Percentiles rank a stretch among this genome's conserved stretches.
These are phyloP conservation scores for Leptographium galeiforme DNA, from an alignment of 2,329 filamentous ascomycete species.

Conservation along the genomic window DNA sequence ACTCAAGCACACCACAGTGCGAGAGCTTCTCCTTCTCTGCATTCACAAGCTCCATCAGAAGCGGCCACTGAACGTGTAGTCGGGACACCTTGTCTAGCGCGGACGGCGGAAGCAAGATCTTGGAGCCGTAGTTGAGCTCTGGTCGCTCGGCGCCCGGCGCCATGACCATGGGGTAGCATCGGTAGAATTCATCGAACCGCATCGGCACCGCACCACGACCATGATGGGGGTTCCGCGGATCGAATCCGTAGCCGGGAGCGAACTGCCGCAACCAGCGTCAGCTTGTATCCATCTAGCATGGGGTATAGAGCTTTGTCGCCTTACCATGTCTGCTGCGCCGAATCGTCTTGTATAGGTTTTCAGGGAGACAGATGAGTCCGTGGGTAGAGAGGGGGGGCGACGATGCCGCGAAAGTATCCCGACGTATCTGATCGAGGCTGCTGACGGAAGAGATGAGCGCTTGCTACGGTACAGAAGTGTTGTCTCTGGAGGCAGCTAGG, in stretches of 20 bases:
- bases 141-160: slow-evolving; percentile 78
- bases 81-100: slow-evolving; percentile 93
- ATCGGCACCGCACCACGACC: slow-evolving; percentile 41
- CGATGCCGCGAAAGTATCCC: too few species aligned
- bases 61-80: slow-evolving; percentile 91
- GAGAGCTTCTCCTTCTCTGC: slow-evolving; percentile 67
- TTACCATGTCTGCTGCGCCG: not conserved
- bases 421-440: not conserved
- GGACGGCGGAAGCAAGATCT: slow-evolving; percentile 93
- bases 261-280: not conserved
- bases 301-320: not conserved
- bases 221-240: slow-evolving; percentile 12
- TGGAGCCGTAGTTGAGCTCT: slow-evolving; percentile 89
- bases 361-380: too few species aligned
- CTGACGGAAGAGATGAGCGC: not conserved
- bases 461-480: not conserved
- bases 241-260: slow-evolving; percentile 4
- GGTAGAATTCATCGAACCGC: slow-evolving; percentile 96
- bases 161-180: slow-evolving; percentile 93
- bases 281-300: not conserved
- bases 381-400: too few species aligned
- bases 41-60: slow-evolving; percentile 93
- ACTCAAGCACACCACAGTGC: slow-evolving; percentile 91
- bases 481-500: not conserved
- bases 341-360: too few species aligned